A percentile compares a stretch with the other conserved stretches of the same genome.
Conservation (phyloP, 2,329 filamentous ascomycete genomes). For the Periconia sp. region DNA sequence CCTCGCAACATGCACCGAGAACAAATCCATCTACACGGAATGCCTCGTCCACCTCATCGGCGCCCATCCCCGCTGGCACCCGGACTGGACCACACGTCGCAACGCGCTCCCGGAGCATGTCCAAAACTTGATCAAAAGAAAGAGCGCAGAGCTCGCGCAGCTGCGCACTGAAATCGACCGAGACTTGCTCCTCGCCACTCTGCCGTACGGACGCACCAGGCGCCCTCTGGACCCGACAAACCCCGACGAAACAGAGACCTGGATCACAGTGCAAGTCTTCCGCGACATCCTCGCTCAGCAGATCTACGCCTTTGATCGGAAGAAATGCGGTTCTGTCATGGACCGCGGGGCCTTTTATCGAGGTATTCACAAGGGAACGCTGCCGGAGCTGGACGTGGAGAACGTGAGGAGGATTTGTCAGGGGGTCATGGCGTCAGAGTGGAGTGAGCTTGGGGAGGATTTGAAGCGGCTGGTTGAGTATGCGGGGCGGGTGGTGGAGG, state of each 20-base stretch:
- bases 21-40: conserved; percentile 42
- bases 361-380: conserved; percentile 29
- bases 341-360: conserved; percentile 35
- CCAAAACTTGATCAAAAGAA: conserved; percentile 17
- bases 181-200: conserved; percentile 31
- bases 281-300: conserved; percentile 32
- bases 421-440: conserved; percentile 17
- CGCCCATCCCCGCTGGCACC: conserved; percentile 27
- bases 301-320: conserved; percentile 17
- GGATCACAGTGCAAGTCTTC: conserved; percentile 39
- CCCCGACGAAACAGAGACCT: conserved; percentile 22
- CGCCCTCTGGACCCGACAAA: conserved; percentile 8
- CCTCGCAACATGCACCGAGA: conserved; percentile 34
- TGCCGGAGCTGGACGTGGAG: conserved; percentile 34
- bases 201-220: conserved; percentile 4
- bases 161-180: conserved; percentile 23
- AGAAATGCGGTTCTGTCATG: conserved; percentile 4
- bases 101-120: conserved; percentile 14
- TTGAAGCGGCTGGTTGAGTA: conserved; percentile 32
- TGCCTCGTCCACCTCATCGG: conserved; percentile 45
- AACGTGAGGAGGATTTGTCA: conserved; percentile 22
- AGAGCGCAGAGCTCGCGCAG: conserved; percentile 18
- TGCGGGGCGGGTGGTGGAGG: conserved; percentile 23
- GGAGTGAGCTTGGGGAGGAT: conserved; percentile 26
- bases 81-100: conserved; percentile 17